Percentiles rank a stretch among this genome's conserved stretches.
Conservation (phyloP, 2,329 filamentous ascomycete genomes). For the Clarireedia sp. region DNA sequence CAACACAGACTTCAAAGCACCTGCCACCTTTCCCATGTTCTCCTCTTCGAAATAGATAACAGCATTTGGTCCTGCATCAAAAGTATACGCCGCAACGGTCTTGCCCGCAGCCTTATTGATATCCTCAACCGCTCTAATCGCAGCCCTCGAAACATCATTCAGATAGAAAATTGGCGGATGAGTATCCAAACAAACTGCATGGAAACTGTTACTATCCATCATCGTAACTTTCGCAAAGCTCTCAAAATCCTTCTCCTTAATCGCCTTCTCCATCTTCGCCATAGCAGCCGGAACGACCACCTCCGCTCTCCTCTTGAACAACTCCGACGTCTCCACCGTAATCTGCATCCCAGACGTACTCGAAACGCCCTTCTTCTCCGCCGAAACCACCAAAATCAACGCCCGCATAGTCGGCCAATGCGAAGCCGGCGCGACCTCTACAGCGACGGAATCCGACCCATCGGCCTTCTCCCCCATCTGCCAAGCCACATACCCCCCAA, state of each 20-base stretch:
- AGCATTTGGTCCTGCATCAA: slow-evolving; percentile 93
- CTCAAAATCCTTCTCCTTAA: slow-evolving; percentile 71
- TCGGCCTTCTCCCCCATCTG: slow-evolving; percentile 67
- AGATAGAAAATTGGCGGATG: slow-evolving; percentile 98
- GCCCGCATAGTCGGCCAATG: slow-evolving; percentile 97
- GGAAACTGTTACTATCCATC: slow-evolving; percentile 95
- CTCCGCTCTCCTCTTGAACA: slow-evolving; percentile 71
- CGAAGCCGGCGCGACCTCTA: slow-evolving; percentile 76
- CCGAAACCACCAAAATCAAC: slow-evolving; percentile 81
- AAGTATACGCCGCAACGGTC: slow-evolving; percentile 87
- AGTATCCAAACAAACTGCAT: slow-evolving; percentile 89
- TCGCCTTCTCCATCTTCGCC: slow-evolving; percentile 75
- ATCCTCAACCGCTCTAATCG: slow-evolving; percentile 79
- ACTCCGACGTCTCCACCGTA: slow-evolving; percentile 82
- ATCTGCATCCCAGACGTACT: slow-evolving; percentile 95
- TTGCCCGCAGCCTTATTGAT: slow-evolving; percentile 76
- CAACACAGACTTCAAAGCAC: slow-evolving; percentile 65
- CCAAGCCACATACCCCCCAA: slow-evolving; percentile 96
- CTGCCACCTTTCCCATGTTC: slow-evolving; percentile 64
- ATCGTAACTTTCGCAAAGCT: slow-evolving; percentile 86
- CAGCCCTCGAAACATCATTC: slow-evolving; percentile 85
- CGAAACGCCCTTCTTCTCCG: slow-evolving; percentile 91
- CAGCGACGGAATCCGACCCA: slow-evolving; percentile 79
- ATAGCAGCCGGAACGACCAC: slow-evolving; percentile 77
- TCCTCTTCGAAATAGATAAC: slow-evolving; percentile 91